Base-by-base conservation (phyloP, 192 early-diverging fungal species). In the Geranomyces michiganensis region DNA sequence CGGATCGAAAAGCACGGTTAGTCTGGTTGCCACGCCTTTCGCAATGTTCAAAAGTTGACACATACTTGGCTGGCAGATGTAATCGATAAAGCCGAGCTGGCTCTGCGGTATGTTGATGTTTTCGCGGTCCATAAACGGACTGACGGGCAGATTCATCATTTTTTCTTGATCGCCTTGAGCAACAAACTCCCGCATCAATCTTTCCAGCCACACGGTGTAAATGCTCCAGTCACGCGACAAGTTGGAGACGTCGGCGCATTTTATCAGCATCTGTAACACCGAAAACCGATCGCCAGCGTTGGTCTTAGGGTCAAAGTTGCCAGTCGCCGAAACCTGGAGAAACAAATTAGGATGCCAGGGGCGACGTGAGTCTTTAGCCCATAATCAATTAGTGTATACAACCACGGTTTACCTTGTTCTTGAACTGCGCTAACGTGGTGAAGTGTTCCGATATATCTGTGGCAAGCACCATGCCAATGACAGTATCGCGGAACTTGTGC, bases 41-140 rank as follows among this genome's bases (percentile, higher is more conserved):
- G 14, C 22, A 26, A 9, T 13, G 36, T 36, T 7, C 44, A n/a
- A n/a, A n/a, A 60, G 58, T 36, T 3, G 0, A 15, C 9, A 70
- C 56, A 33, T 46, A 70, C 68, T 70, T 24, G 68, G 68, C 26
- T 60, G 68, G 31, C 68, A 70, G 1, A 86, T 81, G 60, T 76
- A 86, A 36, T 84, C 82, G 62, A 86, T 86, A 70, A 86, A 86
- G 9, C 85, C 85, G 44, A 87, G 70, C 64, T 87, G 85, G 59
- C 85, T 84, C 58, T 84, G 83, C 29, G 85, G 83, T 43, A 87
- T 82, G 73, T 85, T 80, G 30, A 82, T 83, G 13, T 69, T 79
- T 17, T 68, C 72, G 31, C 85, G 72, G 62, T 85, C 73, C 80
- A 85, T 83, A 65, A 84, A 82, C 72, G 78, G 74, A 21, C 79